phyloP scores from a whole-genome alignment of 306 rosid genomes.

The Acacia acuminata region DNA sequence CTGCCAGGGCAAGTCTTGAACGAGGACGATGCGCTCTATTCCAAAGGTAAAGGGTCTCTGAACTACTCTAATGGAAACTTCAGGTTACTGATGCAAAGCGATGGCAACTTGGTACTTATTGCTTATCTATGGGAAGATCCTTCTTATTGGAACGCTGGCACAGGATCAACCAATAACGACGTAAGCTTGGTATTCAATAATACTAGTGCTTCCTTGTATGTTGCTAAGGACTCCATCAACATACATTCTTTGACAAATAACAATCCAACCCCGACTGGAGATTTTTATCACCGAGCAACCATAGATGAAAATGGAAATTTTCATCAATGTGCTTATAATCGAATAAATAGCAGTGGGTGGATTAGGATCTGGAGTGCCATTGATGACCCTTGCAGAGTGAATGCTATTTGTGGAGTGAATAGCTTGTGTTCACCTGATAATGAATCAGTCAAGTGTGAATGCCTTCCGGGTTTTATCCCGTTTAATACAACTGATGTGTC shows the following conservation, averaged over 20 bases:
- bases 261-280: conserved; percentile 27
- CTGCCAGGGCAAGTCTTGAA: conserved; percentile 24
- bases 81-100: conserved; percentile 18
- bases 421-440: conserved; percentile 32
- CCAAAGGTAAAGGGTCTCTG: conserved; percentile 31
- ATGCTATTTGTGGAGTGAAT: conserved; percentile 32
- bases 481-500: conserved; percentile 22
- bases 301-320: conserved; percentile 37
- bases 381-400: conserved; percentile 33
- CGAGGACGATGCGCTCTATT: not conserved
- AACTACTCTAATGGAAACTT: conserved; percentile 36
- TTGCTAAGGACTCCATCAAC: not conserved
- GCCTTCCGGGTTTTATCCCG: conserved; percentile 29
- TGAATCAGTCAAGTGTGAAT: conserved; percentile 27
- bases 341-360: conserved; percentile 35
- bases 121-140: conserved; percentile 31
- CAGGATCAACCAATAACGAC: not conserved
- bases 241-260: not conserved
- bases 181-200: conserved; percentile 24
- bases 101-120: conserved; percentile 30
- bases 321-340: conserved; percentile 34
- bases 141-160: conserved; percentile 30
- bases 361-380: conserved; percentile 35
- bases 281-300: conserved; percentile 35
- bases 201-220: conserved; percentile 12